A percentile compares a stretch with the other conserved stretches of the same genome.
These are phyloP conservation scores for Populus tomentosa DNA, from an alignment of 441 rosid species.

Conservation along the genomic window DNA sequence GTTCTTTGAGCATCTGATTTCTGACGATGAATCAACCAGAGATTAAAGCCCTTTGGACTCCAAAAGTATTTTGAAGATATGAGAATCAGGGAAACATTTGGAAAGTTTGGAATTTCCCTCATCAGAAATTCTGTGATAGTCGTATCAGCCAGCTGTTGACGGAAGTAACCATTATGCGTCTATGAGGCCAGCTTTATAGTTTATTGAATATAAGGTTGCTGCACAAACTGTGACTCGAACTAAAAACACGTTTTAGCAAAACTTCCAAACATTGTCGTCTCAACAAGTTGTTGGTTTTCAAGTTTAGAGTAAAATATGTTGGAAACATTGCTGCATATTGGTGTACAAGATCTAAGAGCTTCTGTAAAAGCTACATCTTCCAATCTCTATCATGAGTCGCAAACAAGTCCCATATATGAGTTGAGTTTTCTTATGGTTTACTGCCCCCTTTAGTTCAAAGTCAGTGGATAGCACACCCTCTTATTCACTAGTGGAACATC, in stretches of 20 bases:
- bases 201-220: not conserved
- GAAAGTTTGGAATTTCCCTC: not conserved
- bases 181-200: not conserved
- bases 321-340: not conserved
- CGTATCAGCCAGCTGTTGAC: not conserved
- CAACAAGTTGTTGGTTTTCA: not conserved
- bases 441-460: not conserved
- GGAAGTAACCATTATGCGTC: no score
- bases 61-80: not conserved
- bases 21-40: not conserved
- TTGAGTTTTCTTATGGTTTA: not conserved
- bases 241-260: not conserved
- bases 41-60: not conserved
- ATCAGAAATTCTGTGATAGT: not conserved
- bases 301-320: not conserved
- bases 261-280: no score
- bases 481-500: not conserved
- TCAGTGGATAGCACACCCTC: not conserved
- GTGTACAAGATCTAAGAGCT: not conserved
- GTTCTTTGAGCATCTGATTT: not conserved
- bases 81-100: no score
- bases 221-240: not conserved
- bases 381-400: not conserved
- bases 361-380: not conserved
- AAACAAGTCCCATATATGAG: not conserved